These are phyloP conservation scores for Phytomonas francai DNA, from an alignment of 208 protist species.

Conservation along the genomic window DNA sequence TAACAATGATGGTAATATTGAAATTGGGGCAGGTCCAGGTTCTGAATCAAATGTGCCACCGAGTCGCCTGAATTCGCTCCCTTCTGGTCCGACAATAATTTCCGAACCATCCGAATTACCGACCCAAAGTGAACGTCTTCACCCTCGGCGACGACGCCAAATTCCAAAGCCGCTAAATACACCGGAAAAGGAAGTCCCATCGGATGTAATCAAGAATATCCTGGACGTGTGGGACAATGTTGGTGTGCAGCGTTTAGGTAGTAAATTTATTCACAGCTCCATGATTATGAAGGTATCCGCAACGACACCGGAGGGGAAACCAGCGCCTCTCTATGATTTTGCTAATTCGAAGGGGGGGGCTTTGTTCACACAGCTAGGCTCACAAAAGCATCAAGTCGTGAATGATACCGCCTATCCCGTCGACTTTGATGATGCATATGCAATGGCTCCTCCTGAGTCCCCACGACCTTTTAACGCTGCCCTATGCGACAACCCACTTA, in stretches of 20 bases:
- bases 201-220: conserved; percentile 57
- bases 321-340: conserved; percentile 36
- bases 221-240: conserved; percentile 75
- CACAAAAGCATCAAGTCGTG: not conserved
- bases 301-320: conserved; percentile 30
- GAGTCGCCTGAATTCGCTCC: not conserved
- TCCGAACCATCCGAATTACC: not conserved
- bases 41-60: conserved; percentile 8
- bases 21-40: conserved; percentile 51
- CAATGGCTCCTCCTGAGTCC: conserved; percentile 28
- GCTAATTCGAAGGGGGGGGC: conserved; percentile 40
- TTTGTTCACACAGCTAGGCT: not conserved
- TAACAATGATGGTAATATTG: conserved; percentile 53
- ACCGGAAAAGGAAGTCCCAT: conserved; percentile 51
- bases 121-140: conserved; percentile 24
- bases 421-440: conserved; percentile 38
- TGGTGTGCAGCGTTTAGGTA: conserved; percentile 56
- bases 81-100: not conserved
- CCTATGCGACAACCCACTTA: conserved; percentile 39
- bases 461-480: conserved; percentile 39
- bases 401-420: conserved; percentile 13
- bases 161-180: conserved; percentile 80
- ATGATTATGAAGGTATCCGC: conserved; percentile 88
- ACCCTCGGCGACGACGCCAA: conserved; percentile 34
- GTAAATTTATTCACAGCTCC: conserved; percentile 78